A percentile compares a stretch with the other conserved stretches of the same genome.
These are phyloP conservation scores for Penstemon barbatus DNA, from an alignment of 257 asterid species.

Conservation along the genomic window DNA sequence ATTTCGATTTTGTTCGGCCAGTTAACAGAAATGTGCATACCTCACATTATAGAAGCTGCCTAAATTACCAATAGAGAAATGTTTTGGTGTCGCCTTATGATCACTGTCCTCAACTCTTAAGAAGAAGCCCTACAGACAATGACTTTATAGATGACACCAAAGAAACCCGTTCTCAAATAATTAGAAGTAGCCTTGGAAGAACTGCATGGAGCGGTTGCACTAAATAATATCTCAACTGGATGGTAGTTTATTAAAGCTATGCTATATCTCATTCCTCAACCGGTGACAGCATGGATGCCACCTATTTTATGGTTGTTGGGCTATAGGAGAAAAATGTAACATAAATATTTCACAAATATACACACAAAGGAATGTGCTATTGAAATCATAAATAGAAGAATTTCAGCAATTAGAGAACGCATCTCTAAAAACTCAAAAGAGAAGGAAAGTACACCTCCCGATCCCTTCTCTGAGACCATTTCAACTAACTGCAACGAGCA, in stretches of 20 bases:
- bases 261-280: slow-evolving; percentile 16
- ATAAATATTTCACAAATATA: slow-evolving; percentile 8
- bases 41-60: no score
- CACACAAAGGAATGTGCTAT: not conserved
- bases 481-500: slow-evolving; percentile 22
- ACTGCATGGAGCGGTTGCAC: no score
- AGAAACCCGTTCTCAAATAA: not conserved
- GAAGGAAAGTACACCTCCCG: slow-evolving; percentile 15
- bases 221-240: no score
- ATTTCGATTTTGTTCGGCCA: no score
- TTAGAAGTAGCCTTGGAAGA: not conserved
- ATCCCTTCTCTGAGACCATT: slow-evolving; percentile 13
- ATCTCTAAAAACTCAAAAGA: slow-evolving; percentile 7
- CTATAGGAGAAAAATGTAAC: not conserved
- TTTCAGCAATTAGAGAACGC: slow-evolving; percentile 5
- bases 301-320: not conserved
- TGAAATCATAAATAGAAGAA: slow-evolving; percentile 22
- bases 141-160: no score
- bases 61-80: no score
- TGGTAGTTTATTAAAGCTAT: slow-evolving; percentile 15
- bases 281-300: not conserved
- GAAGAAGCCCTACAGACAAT: no score
- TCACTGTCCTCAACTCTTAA: no score
- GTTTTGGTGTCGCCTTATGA: no score
- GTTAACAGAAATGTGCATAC: no score